Base-by-base conservation (phyloP, 495 filamentous ascomycete genomes). In the Penicillium odoratum region DNA sequence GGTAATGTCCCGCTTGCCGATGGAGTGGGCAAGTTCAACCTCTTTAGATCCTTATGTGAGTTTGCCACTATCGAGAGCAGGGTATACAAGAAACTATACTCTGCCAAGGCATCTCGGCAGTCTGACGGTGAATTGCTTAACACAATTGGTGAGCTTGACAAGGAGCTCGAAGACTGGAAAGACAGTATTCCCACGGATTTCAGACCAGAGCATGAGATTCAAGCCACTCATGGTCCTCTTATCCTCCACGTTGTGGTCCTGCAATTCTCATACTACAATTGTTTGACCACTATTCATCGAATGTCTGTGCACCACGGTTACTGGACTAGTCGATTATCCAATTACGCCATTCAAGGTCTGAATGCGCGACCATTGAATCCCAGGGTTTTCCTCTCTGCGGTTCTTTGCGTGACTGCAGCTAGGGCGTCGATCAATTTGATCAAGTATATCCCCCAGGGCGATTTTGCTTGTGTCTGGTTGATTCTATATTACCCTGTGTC, bases 271-370 rank as follows among this genome's bases (percentile, higher is more conserved):
- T 98, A 98, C 74, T 97, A 98, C 78, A 98, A 98, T 69, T 95
- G 91, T 64, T 79, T 98, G 54, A 97, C 93, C 13, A 98, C 94
- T 1, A 97, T 98, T 53, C 94, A 98, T 74, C 90, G 94, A 25
- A 98, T 98, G 94, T 95, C 91, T 5, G 87, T 97, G 50, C 94
- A 98, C 69, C 95, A 98, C 68, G 94, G 94, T 3, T 97, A 96
- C 76, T 98, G 94, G 94, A 97, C 93, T 7, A 97, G 89, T 64
- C 85, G 94, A 43, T 78, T 98, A 25, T 96, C 93, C 29, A 93
- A 98, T 63, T 98, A 91, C 69, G 94, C 94, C 3, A 93, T 98
- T 43, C 89, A 94, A 64, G 94, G 94, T 6, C 73, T 97, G 38
- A 98, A 97, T 72, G 88, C 92, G 5, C 81, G 87, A 59, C 92